These are phyloP conservation scores for Phanerochaete carnosa DNA, from an alignment of 768 basidiomycete species.

Conservation along the genomic window DNA sequence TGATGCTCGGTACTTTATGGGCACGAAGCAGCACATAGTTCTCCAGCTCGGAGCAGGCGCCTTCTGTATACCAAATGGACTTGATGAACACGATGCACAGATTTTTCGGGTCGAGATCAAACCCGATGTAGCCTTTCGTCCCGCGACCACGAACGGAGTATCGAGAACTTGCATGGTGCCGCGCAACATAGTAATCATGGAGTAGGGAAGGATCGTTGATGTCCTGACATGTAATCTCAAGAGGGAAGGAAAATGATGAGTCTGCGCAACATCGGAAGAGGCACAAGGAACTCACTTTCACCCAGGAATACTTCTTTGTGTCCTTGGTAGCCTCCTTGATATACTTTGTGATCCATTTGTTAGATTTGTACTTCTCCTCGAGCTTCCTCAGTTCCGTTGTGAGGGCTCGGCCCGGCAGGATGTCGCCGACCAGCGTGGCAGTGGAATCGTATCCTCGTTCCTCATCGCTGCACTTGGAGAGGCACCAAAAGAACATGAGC, in stretches of 20 bases:
- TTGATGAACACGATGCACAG: not conserved
- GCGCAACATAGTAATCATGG: no score
- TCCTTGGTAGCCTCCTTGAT: not conserved
- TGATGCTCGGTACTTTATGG: not conserved
- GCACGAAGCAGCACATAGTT: not conserved
- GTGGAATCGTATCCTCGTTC: constrained; percentile 6
- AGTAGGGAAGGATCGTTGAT: no score
- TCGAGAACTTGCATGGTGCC: not conserved
- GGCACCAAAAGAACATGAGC: constrained; percentile 2
- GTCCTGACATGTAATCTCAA: no score
- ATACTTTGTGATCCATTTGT: not conserved
- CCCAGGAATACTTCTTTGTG: not conserved
- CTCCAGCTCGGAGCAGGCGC: not conserved
- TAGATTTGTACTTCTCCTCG: no score
- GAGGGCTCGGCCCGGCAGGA: no score
- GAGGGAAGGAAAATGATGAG: not conserved
- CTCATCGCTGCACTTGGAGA: not conserved
- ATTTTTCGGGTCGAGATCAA: not conserved
- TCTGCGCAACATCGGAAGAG: not conserved
- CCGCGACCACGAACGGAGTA: not conserved
- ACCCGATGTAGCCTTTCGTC: not conserved
- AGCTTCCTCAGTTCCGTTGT: no score
- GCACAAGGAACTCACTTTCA: no score
- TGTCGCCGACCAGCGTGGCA: not conserved
- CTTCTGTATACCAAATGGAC: not conserved